Evolutionary conservation across 2,329 filamentous ascomycete species (phyloP), one percentile per base, ranked within the genome.

Genomic region (Endoconidiophora laricicola): DNA sequence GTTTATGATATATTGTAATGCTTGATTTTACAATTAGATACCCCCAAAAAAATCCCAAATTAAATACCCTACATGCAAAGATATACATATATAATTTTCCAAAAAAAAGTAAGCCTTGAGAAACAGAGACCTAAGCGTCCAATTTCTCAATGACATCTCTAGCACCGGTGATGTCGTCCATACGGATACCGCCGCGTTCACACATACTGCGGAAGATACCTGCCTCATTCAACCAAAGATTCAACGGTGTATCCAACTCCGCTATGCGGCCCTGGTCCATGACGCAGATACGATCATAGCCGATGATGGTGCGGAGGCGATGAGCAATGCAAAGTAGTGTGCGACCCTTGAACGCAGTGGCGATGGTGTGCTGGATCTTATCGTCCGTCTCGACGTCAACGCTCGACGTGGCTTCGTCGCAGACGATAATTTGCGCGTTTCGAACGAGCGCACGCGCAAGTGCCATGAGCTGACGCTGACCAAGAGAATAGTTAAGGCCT

Each of bases 361-460:
- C 81, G 64, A 96, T 95, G 3, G 88, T 94, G 50, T 71, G 70
- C 65, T 96, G 90, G 61, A 96, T 94, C 73, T 91, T 93, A 65
- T 86, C 82, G 61, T 98, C 91, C 2, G 90, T 96, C 61, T 95
- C 90, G 71, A 95, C 91, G 63, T 96, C 90, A 6, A 96, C 88
- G 0, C 78, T 84, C 1, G 81, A 86, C 0, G 91, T 98, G 1
- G 91, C 91, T 65, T 98, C 91, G 68, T 98, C 91, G 64, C 90
- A 95, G 46, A 98, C 81, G 58, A 96, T 95, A 65, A 96, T 95
- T 58, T 83, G 86, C 0, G 81, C 83, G 41, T 81, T 79, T 37
- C 90, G 80, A 3, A 96, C 90, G 2, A 98, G 76, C 0, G 91
- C 91, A 1, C 91, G 80, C 0, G 88, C 88, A 1, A 98, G 73